Conservation (phyloP, 345 rosid genomes). For the Corchorus olitorius region DNA sequence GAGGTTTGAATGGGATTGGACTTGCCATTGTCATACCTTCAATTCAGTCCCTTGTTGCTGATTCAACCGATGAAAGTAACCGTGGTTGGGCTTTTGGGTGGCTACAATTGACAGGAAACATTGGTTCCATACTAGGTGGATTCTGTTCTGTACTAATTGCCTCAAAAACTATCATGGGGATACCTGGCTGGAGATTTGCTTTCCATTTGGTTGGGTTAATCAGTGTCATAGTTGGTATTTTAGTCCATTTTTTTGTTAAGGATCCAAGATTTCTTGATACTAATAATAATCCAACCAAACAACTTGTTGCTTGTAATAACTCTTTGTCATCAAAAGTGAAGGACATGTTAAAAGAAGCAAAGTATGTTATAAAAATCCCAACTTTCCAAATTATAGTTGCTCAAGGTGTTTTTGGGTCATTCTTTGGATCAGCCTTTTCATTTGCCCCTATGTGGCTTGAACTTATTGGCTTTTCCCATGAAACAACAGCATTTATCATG, state of each 20-base stretch:
- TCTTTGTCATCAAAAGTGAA: constrained; percentile 44
- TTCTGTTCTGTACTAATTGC: constrained; percentile 60
- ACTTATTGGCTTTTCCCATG: constrained; percentile 68
- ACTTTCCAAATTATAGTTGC: constrained; percentile 69
- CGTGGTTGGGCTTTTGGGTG: constrained; percentile 83
- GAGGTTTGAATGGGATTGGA: constrained; percentile 73
- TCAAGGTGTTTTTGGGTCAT: constrained; percentile 66
- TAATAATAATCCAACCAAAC: constrained; percentile 14
- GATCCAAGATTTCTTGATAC: constrained; percentile 54
- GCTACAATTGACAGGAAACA: constrained; percentile 59
- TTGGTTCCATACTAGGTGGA: constrained; percentile 66
- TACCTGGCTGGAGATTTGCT: constrained; percentile 79
- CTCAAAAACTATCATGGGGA: constrained; percentile 66
- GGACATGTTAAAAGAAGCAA: constrained; percentile 51
- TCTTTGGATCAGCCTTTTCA: constrained; percentile 61
- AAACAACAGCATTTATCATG: constrained; percentile 48
- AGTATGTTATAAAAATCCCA: constrained; percentile 53
- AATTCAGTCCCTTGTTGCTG: constrained; percentile 68
- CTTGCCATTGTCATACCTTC: constrained; percentile 70
- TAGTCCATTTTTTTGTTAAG: constrained; percentile 53
- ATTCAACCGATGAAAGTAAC: constrained; percentile 74
- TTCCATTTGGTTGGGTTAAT: constrained; percentile 61
- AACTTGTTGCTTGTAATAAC: constrained; percentile 15
- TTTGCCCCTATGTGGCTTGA: constrained; percentile 70
- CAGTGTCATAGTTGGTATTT: constrained; percentile 61